These are phyloP conservation scores for Cytospora leucostoma DNA, from an alignment of 2,329 filamentous ascomycete species.

Conservation along the genomic window DNA sequence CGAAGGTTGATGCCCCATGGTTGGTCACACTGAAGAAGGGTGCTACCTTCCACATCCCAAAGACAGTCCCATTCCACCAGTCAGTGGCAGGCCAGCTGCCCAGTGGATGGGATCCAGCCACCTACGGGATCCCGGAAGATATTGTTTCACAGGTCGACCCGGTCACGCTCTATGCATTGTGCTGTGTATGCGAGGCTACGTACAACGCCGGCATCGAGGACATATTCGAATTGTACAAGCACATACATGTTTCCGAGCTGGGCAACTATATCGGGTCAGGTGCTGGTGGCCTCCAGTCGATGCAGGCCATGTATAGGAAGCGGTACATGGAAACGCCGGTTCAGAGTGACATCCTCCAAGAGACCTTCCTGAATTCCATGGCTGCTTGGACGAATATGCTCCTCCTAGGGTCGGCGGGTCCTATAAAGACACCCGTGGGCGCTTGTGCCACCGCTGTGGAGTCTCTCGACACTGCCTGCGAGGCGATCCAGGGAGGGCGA, in stretches of 20 bases:
- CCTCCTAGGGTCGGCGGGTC: conserved; percentile 39
- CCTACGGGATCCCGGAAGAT: conserved; percentile 41
- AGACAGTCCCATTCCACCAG: conserved; percentile 33
- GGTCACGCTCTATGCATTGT: conserved; percentile 37
- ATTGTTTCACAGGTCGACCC: conserved; percentile 40
- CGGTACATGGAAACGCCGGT: conserved; percentile 36
- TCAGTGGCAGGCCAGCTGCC: conserved; percentile 40
- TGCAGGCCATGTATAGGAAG: conserved; percentile 36
- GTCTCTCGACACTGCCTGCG: conserved; percentile 39
- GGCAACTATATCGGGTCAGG: conserved; percentile 39
- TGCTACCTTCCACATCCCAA: conserved; percentile 38
- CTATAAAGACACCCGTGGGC: conserved; percentile 41
- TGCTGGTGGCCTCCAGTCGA: conserved; percentile 34
- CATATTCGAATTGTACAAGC: conserved; percentile 37
- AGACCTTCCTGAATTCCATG: conserved; percentile 40
- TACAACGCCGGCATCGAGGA: conserved; percentile 37
- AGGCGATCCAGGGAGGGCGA: conserved; percentile 36
- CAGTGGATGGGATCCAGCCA: conserved; percentile 38
- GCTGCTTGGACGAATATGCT: conserved; percentile 47
- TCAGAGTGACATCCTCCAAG: conserved; percentile 39
- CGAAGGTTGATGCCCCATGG: conserved; percentile 27
- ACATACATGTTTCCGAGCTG: conserved; percentile 41
- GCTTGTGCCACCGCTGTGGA: conserved; percentile 43
- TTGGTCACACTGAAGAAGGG: conserved; percentile 35
- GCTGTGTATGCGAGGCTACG: conserved; percentile 38